A percentile compares a stretch with the other conserved stretches of the same genome.
Conservation (phyloP, 768 basidiomycete genomes). For the Amyloporia xantha region DNA sequence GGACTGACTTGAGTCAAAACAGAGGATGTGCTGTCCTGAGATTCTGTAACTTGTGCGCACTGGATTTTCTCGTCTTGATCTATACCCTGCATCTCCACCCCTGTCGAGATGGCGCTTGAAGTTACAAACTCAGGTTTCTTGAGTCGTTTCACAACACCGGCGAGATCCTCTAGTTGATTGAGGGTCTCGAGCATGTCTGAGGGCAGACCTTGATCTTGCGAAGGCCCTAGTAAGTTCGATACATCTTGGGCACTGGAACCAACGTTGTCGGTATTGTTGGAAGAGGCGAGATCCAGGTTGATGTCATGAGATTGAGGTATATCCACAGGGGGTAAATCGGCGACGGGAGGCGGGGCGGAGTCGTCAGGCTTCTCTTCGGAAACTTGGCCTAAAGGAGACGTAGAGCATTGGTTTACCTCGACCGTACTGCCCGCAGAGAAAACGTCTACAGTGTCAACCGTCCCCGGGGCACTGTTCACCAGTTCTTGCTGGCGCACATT, state of each 20-base stretch:
- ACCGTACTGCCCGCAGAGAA: not conserved
- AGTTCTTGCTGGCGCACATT: not conserved
- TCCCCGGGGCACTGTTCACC: not conserved
- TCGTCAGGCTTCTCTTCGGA: not conserved
- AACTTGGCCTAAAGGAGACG: not conserved
- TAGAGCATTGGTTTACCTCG: not conserved
- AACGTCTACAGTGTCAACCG: not conserved
- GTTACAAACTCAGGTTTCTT: not conserved
- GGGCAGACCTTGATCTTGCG: not conserved
- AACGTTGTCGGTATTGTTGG: not conserved
- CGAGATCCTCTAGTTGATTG: not conserved
- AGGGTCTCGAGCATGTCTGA: not conserved
- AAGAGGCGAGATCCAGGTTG: not conserved
- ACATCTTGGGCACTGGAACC: not conserved
- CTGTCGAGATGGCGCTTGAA: not conserved
- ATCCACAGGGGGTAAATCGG: too few relatives aligned
- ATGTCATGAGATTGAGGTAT: not conserved
- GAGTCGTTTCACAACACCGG: not conserved
- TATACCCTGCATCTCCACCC: not conserved
- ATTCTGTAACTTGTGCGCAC: not conserved
- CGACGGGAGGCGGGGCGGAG: too few relatives aligned
- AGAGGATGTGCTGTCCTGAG: not conserved
- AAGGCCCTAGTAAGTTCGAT: not conserved
- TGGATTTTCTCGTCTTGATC: not conserved
- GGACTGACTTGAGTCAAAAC: not conserved